Conservation (phyloP, 768 basidiomycete species). For the Suillus subalutaceus region DNA sequence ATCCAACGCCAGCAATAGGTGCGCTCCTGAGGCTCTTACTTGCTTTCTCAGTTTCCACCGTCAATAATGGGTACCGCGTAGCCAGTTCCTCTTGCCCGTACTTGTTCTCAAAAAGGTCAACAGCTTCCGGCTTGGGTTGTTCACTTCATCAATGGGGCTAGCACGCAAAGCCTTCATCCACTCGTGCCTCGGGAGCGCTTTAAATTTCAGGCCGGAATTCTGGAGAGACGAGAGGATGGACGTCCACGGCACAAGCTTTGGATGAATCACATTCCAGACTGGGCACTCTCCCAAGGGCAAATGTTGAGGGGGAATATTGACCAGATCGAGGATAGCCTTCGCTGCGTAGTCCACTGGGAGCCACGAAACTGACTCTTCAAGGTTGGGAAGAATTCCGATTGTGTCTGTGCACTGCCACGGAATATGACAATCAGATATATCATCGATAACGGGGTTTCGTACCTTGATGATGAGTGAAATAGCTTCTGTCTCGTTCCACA, state of each 20-base stretch:
- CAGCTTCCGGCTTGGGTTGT: constrained; percentile 29
- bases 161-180: constrained; percentile 27
- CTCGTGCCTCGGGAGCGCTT: constrained; percentile 20
- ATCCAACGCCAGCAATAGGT: constrained; percentile 20
- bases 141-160: constrained; percentile 25
- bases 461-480: constrained; percentile 35
- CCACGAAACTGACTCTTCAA: constrained; percentile 44
- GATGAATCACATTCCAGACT: constrained; percentile 27
- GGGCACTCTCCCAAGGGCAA: constrained; percentile 16
- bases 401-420: constrained; percentile 43
- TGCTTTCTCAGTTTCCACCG: constrained; percentile 13
- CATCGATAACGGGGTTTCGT: neutral
- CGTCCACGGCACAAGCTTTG: constrained; percentile 34
- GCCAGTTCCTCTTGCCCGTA: constrained; percentile 23
- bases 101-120: constrained; percentile 26
- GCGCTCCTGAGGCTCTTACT: constrained; percentile 23
- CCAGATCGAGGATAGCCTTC: constrained; percentile 48
- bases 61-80: constrained; percentile 14
- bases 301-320: constrained; percentile 17
- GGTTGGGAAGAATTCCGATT: constrained; percentile 37
- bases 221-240: constrained; percentile 43
- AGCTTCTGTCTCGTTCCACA: constrained; percentile 57
- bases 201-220: constrained; percentile 36
- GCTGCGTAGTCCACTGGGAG: constrained; percentile 57
- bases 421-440: constrained; percentile 18